A percentile compares a stretch with the other conserved stretches of the same genome.
Conservation (phyloP, 1,284 basidiomycete genomes). For the Xanthoconium separans region DNA sequence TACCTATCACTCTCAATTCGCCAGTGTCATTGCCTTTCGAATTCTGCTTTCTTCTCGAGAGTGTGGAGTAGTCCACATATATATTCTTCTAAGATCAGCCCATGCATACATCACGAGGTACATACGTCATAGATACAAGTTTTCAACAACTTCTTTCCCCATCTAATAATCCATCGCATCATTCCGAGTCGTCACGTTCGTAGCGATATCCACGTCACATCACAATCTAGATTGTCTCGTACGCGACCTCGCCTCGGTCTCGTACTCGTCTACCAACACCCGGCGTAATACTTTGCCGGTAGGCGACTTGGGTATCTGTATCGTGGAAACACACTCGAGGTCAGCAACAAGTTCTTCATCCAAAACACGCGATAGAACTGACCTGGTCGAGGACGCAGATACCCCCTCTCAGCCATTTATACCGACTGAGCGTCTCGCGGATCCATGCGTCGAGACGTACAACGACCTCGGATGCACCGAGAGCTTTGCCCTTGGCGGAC, state of each 20-base stretch:
- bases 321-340: too few species aligned
- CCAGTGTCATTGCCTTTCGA: too few species aligned
- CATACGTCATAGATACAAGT: too few species aligned
- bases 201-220: background rate
- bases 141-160: background rate
- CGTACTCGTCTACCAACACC: conserved; percentile 56
- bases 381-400: conserved; percentile 64
- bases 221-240: conserved; percentile 17
- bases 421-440: conserved; percentile 59
- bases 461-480: conserved; percentile 44
- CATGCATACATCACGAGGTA: too few species aligned
- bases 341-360: background rate
- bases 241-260: conserved; percentile 29
- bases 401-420: conserved; percentile 71
- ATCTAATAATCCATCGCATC: too few species aligned
- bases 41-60: too few species aligned
- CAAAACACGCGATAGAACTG: conserved; percentile 13
- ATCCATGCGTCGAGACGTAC: conserved; percentile 58
- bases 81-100: too few species aligned
- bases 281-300: conserved; percentile 68
- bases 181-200: background rate
- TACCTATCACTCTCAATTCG: too few species aligned
- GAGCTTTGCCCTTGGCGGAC: conserved; percentile 46
- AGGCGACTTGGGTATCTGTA: conserved; percentile 66
- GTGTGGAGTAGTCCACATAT: too few species aligned